These are phyloP conservation scores for Metschnikowia borealis DNA, from an alignment of 805 yeast species.

Conservation along the genomic window DNA sequence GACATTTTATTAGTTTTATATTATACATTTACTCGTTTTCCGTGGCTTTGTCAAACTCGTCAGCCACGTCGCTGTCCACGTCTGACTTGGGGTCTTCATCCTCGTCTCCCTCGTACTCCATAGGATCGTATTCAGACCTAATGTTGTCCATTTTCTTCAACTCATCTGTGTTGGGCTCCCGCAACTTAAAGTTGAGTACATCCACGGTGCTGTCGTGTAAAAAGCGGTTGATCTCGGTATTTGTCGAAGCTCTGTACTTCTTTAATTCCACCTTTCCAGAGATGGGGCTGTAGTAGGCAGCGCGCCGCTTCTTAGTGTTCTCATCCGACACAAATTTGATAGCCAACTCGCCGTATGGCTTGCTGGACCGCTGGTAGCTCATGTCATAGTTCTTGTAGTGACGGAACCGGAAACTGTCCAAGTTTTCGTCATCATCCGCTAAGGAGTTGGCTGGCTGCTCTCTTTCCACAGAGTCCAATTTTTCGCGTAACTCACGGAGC, in stretches of 20 bases:
- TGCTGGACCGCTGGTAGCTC: conserved; percentile 45
- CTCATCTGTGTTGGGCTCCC: conserved; percentile 74
- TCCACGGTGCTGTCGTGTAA: conserved; percentile 57
- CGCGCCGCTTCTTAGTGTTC: conserved; percentile 38
- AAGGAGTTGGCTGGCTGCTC: conserved; percentile 39
- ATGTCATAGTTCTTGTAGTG: conserved; percentile 81
- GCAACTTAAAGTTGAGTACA: conserved; percentile 54
- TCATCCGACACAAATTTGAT: conserved; percentile 49
- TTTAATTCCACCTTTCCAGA: conserved; percentile 75
- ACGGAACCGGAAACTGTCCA: conserved; percentile 48
- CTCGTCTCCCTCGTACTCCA: conserved; percentile 67
- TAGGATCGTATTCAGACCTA: conserved; percentile 73
- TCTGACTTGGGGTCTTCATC: conserved; percentile 35
- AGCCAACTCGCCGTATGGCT: conserved; percentile 60
- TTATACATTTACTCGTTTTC: conserved; percentile 19
- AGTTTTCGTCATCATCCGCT: conserved; percentile 42
- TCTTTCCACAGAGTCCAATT: conserved; percentile 38
- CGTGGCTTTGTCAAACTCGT: conserved; percentile 14
- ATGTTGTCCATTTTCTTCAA: conserved; percentile 60
- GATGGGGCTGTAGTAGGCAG: conserved; percentile 76
- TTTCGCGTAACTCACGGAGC: conserved; percentile 22
- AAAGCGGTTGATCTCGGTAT: conserved; percentile 48
- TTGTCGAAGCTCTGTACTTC: conserved; percentile 72
- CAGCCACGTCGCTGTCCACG: conserved; percentile 22
- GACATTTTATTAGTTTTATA: background rate